Evolutionary conservation across 1,284 basidiomycete genomes (phyloP), one percentile per base, ranked within the genome.

Genomic region (Ceratobasidium sp.): DNA sequence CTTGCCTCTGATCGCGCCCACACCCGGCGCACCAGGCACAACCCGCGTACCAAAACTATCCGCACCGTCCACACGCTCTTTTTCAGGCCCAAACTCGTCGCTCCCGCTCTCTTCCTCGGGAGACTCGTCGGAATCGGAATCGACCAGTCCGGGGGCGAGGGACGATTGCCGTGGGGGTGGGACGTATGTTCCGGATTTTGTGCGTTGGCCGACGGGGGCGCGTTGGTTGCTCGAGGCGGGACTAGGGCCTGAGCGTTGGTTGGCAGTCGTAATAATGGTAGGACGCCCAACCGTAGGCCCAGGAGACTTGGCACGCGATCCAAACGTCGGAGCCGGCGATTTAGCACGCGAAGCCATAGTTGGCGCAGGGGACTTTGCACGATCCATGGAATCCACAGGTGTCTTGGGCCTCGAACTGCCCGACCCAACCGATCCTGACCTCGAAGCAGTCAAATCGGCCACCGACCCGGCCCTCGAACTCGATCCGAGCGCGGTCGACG

Each of bases 61-160:
- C 22, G 22, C 25, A 13, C 22, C 22, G n/a, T 27, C 50, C 4
- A 31, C 22, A 5, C 22, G 17, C 31, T 34, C 32, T 22, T 55
- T 55, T 15, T n/a, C 60, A 35, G 52, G 52, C 20, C 47, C 60
- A 42, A 40, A 34, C 32, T 42, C 58, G 29, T 64, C 60, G 31
- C 60, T 64, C 60, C 20, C 60, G 43, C 58, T 62, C 22, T 62
- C 58, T 7, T 52, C 56, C 22, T 58, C 60, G 22, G 60, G 60
- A 29, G 60, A 64, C 60, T 64, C 60, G 60, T 64, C 60, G 20
- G 60, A 64, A 64, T 64, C 60, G 4, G 60, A 64, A 64, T 64
- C 60, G 15, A 64, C 17, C 34, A 57, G 31, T 3, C n/a, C 32
- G 38, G 47, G 47, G 3, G 32, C 47, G 31, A 64, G 60, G n/a